A percentile compares a stretch with the other conserved stretches of the same genome.
Conservation (phyloP, 2,329 filamentous ascomycete species). For the Fonsecaea nubica region DNA sequence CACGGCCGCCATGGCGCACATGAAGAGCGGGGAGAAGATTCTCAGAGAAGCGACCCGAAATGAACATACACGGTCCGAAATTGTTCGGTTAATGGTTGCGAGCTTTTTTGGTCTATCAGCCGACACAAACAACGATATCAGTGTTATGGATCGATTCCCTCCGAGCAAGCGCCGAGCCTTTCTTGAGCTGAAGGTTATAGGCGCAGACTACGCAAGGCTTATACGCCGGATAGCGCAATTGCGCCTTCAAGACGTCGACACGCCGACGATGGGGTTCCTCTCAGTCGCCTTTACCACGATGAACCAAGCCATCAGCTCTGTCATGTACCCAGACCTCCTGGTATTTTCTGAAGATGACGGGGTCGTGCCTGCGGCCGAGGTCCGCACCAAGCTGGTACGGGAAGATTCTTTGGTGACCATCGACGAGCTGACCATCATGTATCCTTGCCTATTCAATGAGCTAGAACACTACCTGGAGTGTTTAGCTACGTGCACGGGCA, state of each 20-base stretch:
- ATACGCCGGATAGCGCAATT: constrained; percentile 2
- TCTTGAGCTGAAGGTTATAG: constrained; percentile 13
- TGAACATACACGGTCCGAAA: constrained; percentile 10
- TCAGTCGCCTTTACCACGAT: constrained; percentile 18
- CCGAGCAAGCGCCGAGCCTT: background rate
- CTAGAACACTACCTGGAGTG: background rate
- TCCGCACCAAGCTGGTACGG: background rate
- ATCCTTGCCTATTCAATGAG: background rate
- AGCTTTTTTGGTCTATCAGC: constrained; percentile 23
- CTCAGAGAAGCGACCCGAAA: constrained; percentile 14
- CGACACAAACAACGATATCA: constrained; percentile 11
- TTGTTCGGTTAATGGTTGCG: constrained; percentile 20
- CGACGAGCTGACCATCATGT: constrained; percentile 8
- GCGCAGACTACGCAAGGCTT: constrained; percentile 15
- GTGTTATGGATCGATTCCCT: constrained; percentile 12
- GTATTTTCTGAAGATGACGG: constrained; percentile 18
- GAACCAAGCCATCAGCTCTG: constrained; percentile 28
- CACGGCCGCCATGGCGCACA: constrained; percentile 22
- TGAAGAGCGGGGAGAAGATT: constrained; percentile 24
- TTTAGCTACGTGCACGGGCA: no score
- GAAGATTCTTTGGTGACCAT: background rate
- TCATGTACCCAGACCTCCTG: constrained; percentile 25
- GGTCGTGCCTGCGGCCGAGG: constrained; percentile 12
- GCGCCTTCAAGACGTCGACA: background rate
- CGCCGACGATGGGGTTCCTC: constrained; percentile 10